phyloP scores from a whole-genome alignment of 2,329 filamentous ascomycete species.

The Chrysoporthe austroafricana region DNA sequence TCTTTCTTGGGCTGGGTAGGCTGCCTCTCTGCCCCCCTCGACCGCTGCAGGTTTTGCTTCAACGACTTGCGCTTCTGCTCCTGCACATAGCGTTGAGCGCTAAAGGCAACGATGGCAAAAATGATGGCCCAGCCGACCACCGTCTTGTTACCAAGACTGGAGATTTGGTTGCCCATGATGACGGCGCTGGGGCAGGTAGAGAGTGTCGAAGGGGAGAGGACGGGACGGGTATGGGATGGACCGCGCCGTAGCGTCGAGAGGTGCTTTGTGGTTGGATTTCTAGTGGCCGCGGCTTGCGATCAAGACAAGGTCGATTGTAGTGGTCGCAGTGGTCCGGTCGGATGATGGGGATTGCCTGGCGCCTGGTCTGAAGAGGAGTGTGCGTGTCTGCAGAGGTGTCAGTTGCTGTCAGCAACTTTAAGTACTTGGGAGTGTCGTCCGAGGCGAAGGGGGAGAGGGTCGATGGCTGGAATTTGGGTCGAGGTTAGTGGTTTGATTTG shows the following conservation, averaged over 20 bases:
- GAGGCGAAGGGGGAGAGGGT: too few species aligned
- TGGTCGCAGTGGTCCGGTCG: not conserved
- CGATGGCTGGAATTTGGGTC: not conserved
- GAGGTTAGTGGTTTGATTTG: conserved; percentile 3
- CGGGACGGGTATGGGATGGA: not conserved
- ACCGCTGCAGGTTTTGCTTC: conserved; percentile 34
- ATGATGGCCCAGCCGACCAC: conserved; percentile 40
- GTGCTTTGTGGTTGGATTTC: not conserved
- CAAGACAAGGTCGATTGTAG: not conserved
- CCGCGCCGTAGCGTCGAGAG: conserved; percentile 4
- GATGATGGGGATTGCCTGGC: not conserved
- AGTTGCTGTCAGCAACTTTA: not conserved
- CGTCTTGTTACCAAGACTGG: conserved; percentile 34
- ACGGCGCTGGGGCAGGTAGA: not conserved
- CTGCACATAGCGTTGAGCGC: conserved; percentile 33
- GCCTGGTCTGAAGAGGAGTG: not conserved
- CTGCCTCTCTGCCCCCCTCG: conserved; percentile 36
- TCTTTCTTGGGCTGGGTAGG: conserved; percentile 43
- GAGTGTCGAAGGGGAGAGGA: conserved; percentile 8
- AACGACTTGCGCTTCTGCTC: conserved; percentile 32
- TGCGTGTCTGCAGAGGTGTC: not conserved
- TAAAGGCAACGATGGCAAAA: conserved; percentile 32
- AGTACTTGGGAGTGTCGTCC: not conserved
- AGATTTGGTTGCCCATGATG: conserved; percentile 42
- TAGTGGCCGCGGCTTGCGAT: not conserved